Percentiles rank a stretch among this genome's conserved stretches.
phyloP scores from a whole-genome alignment of 2,329 filamentous ascomycete genomes.

The Trichophyton schoenleinii region DNA sequence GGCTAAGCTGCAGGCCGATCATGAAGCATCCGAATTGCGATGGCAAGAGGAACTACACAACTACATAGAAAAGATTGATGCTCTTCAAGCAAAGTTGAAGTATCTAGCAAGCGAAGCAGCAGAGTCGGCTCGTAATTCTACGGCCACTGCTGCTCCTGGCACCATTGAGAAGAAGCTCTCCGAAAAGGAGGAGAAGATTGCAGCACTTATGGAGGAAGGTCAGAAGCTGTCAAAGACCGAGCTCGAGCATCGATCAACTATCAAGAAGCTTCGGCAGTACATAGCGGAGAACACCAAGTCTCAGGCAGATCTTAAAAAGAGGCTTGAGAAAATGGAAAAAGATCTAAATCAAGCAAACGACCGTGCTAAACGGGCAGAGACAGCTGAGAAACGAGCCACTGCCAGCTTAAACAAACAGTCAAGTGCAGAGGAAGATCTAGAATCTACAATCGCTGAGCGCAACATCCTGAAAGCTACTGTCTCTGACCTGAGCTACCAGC shows the following conservation, averaged over 20 bases:
- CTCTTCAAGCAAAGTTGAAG: conserved; percentile 78
- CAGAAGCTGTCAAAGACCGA: conserved; percentile 77
- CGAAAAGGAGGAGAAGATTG: conserved; percentile 83
- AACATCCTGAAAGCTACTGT: conserved; percentile 53
- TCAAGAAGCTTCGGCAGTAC: conserved; percentile 61
- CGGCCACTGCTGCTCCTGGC: conserved; percentile 48
- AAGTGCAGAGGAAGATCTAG: conserved; percentile 46
- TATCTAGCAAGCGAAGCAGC: conserved; percentile 73
- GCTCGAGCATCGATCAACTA: conserved; percentile 66
- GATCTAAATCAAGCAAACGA: conserved; percentile 38
- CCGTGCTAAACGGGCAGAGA: conserved; percentile 49
- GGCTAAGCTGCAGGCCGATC: conserved; percentile 37
- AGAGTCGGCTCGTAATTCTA: conserved; percentile 59
- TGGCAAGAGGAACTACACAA: conserved; percentile 72
- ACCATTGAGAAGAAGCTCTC: conserved; percentile 66
- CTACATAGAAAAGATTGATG: conserved; percentile 82
- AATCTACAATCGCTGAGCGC: conserved; percentile 49
- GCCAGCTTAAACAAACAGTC: conserved; percentile 43
- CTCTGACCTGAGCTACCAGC: conserved; percentile 54
- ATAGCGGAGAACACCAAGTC: conserved; percentile 40
- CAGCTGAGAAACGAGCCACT: conserved; percentile 42
- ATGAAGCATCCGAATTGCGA: conserved; percentile 42
- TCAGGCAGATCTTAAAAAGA: conserved; percentile 39
- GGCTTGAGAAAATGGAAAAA: conserved; percentile 49
- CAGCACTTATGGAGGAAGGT: conserved; percentile 81